Evolutionary conservation across 1,284 basidiomycete species (phyloP).

Genomic region (Papiliotrema terrestris): DNA sequence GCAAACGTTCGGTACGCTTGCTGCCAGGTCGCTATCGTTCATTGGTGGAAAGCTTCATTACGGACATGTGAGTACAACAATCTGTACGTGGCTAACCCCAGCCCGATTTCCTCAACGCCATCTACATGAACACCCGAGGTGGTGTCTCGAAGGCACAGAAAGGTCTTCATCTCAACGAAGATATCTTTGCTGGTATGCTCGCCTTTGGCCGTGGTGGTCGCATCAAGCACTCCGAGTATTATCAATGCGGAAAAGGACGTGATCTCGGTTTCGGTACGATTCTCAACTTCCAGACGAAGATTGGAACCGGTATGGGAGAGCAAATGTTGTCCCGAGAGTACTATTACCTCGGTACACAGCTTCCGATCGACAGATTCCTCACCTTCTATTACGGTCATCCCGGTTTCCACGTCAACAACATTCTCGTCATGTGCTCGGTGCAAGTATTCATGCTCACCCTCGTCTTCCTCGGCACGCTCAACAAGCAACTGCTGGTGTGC

Average conservation of each 20-base stretch:
- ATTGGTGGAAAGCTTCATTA: slow-evolving; percentile 99
- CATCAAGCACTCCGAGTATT: slow-evolving; percentile 99
- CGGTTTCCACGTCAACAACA: slow-evolving; percentile 99
- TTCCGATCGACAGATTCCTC: slow-evolving; percentile 96
- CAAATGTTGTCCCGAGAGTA: slow-evolving; percentile 99
- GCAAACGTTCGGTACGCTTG: slow-evolving; percentile 97
- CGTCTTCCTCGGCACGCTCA: slow-evolving; percentile 87
- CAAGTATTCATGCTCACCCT: slow-evolving; percentile 85
- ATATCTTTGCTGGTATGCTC: slow-evolving; percentile 99
- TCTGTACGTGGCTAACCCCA: slow-evolving; percentile 33
- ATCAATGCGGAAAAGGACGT: slow-evolving; percentile 94
- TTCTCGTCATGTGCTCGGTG: slow-evolving; percentile 91
- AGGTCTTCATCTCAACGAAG: slow-evolving; percentile 95
- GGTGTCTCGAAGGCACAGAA: slow-evolving; percentile 99
- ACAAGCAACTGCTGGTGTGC: slow-evolving; percentile 73
- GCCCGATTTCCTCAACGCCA: slow-evolving; percentile 96
- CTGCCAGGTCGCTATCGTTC: slow-evolving; percentile 91
- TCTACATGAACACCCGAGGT: slow-evolving; percentile 98
- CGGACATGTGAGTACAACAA: slow-evolving; percentile 56
- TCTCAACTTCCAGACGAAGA: slow-evolving; percentile 99
- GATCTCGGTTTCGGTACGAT: slow-evolving; percentile 99
- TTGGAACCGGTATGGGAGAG: slow-evolving; percentile 99
- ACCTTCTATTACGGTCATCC: slow-evolving; percentile 99
- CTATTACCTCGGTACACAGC: slow-evolving; percentile 98
- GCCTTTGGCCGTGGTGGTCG: slow-evolving; percentile 93